Evolutionary conservation across 345 rosid species (phyloP).

Genomic region (Sonneratia alba): DNA sequence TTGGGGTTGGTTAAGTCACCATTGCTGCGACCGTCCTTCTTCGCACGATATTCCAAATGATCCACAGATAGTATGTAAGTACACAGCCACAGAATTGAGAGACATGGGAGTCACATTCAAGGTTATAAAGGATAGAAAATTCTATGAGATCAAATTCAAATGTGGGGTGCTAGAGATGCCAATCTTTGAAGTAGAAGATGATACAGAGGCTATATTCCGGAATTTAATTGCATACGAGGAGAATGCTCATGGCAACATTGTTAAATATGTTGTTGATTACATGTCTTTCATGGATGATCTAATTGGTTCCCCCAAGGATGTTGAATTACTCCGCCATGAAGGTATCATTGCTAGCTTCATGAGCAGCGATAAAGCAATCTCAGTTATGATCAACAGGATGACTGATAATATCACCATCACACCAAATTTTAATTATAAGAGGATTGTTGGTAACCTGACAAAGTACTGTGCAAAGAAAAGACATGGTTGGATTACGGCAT

Average conservation of each 20-base stretch:
- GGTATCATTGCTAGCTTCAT: conserved; percentile 7
- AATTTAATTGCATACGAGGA: conserved; percentile 16
- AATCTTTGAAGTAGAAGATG: not conserved
- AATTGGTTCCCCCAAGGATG: conserved; percentile 14
- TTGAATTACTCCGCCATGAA: conserved; percentile 4
- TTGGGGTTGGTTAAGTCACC: too few relatives aligned
- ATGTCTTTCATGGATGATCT: conserved; percentile 12
- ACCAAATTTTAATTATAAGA: not conserved
- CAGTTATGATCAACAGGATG: conserved; percentile 15
- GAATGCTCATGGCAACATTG: too few relatives aligned
- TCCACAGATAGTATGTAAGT: not conserved
- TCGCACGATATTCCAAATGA: too few relatives aligned
- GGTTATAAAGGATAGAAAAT: not conserved
- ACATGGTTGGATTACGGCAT: conserved; percentile 9
- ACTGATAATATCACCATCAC: not conserved
- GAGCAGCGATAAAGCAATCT: conserved; percentile 14
- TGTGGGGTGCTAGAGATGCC: conserved; percentile 9
- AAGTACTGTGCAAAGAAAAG: not conserved
- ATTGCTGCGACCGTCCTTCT: too few relatives aligned
- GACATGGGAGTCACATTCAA: conserved; percentile 17
- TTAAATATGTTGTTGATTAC: conserved; percentile 5
- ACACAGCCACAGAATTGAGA: conserved; percentile 11
- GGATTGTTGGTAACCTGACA: not conserved
- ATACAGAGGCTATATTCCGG: conserved; percentile 9
- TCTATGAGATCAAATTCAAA: conserved; percentile 15